Evolutionary conservation across 305 asterid species (phyloP).

Genomic region (Plantago coronopus): DNA sequence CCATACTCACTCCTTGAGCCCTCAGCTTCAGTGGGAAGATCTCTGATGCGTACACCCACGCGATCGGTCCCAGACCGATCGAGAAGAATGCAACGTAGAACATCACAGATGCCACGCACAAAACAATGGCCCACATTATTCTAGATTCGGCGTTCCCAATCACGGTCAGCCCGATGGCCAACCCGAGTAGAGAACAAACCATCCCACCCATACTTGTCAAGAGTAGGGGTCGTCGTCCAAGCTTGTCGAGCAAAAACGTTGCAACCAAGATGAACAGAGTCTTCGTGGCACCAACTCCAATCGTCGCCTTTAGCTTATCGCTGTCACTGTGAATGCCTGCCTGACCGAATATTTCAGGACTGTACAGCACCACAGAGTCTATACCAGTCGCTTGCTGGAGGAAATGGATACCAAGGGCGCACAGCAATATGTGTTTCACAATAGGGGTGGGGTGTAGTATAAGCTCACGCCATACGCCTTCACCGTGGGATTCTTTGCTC

Average conservation of each 20-base stretch:
- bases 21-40: neutral
- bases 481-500: neutral
- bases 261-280: conserved; percentile 1
- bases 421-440: neutral
- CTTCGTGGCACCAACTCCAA: neutral
- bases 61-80: neutral
- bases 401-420: conserved; percentile 2
- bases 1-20: conserved; percentile 10
- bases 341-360: conserved; percentile 1
- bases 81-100: conserved; percentile 5
- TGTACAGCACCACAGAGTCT: conserved; percentile 5
- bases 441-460: conserved; percentile 1
- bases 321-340: conserved; percentile 2
- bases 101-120: conserved; percentile 1
- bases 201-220: neutral
- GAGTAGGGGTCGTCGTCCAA: neutral
- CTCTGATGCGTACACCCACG: conserved; percentile 12
- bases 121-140: neutral
- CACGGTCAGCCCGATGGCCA: neutral
- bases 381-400: conserved; percentile 9
- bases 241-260: neutral
- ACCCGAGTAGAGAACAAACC: neutral
- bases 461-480: conserved; percentile 11
- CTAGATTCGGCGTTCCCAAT: neutral
- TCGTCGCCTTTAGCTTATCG: neutral